Conservation (phyloP, 139 green algal genomes). For the Raphidocelis subcapitata region DNA sequence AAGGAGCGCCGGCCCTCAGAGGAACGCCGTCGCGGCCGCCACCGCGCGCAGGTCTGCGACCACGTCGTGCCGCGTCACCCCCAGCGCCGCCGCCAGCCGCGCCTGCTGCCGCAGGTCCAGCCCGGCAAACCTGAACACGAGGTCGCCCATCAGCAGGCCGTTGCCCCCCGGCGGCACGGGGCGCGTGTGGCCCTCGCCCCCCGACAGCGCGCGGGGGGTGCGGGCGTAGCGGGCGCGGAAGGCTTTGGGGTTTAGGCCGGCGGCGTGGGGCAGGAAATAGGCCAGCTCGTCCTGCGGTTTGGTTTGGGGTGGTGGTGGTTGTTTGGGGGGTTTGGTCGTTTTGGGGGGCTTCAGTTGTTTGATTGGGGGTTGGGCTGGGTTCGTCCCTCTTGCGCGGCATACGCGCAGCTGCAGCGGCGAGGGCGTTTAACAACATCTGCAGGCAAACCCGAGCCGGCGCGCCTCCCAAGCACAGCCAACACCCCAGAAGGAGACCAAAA, state of each 20-base stretch:
- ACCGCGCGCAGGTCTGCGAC: slow-evolving; percentile 31
- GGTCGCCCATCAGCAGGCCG: slow-evolving; percentile 34
- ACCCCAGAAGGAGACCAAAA: too few species aligned
- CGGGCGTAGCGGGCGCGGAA: slow-evolving; percentile 50
- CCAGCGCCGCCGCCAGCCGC: slow-evolving; percentile 19
- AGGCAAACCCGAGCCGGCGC: too few species aligned
- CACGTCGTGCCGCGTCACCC: slow-evolving; percentile 6
- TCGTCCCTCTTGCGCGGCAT: too few species aligned
- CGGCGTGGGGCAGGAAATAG: slow-evolving; percentile 47
- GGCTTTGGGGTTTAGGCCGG: slow-evolving; percentile 69
- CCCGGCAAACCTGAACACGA: slow-evolving; percentile 44
- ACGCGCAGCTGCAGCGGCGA: too few species aligned
- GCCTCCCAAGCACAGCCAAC: too few species aligned
- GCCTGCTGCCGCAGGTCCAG: slow-evolving; percentile 40
- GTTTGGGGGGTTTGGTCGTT: background rate
- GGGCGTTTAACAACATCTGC: too few species aligned
- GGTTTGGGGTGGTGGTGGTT: background rate
- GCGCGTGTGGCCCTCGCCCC: background rate
- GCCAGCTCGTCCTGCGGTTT: slow-evolving; percentile 43
- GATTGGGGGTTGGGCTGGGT: too few species aligned
- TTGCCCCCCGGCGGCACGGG: background rate
- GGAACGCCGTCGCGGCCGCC: slow-evolving; percentile 7
- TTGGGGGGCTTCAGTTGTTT: too few species aligned
- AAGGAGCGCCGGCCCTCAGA: too few species aligned
- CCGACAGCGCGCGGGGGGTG: background rate